Conservation (phyloP, 225 moss, liverwort and hornwort genomes). For the Climacium dendroides region DNA sequence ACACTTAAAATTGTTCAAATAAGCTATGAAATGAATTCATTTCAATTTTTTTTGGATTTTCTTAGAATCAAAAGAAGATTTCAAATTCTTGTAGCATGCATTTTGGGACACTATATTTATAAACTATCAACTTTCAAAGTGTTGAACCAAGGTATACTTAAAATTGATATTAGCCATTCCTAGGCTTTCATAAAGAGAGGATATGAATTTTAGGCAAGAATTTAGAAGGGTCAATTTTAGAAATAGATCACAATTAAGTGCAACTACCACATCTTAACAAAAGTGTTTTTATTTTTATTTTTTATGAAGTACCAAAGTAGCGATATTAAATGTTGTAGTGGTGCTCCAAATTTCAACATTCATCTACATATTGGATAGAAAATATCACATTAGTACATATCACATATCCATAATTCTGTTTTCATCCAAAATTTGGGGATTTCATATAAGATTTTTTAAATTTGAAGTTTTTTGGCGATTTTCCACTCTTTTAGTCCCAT, state of each 20-base stretch:
- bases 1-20: background rate
- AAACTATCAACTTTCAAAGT: background rate
- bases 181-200: background rate
- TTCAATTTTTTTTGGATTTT: background rate
- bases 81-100: background rate
- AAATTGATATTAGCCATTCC: background rate
- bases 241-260: background rate
- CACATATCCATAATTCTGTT: too few species aligned
- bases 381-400: too few species aligned
- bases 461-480: too few species aligned
- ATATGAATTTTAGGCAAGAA: background rate
- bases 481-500: too few species aligned
- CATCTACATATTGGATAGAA: too few species aligned
- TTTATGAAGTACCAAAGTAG: too few species aligned
- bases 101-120: fast-evolving
- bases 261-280: background rate
- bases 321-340: too few species aligned
- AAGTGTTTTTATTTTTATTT: too few species aligned
- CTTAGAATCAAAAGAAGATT: background rate
- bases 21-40: background rate
- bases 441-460: too few species aligned
- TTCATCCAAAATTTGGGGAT: too few species aligned
- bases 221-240: fast-evolving
- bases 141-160: background rate
- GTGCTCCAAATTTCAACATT: too few species aligned